Conservation (phyloP, 176 grass and related monocot species). For the Guadua angustifolia region DNA sequence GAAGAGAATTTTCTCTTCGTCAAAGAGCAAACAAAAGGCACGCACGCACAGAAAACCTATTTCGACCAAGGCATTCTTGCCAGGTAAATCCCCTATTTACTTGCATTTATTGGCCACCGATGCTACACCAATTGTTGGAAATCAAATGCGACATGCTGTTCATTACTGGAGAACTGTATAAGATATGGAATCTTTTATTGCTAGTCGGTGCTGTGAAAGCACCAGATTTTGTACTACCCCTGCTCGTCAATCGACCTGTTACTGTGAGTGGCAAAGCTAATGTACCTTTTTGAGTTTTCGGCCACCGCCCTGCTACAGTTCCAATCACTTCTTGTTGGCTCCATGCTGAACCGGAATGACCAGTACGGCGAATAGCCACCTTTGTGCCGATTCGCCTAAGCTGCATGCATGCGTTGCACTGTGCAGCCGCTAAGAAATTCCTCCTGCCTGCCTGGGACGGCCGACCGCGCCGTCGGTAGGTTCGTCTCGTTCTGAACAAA, state of each 20-base stretch:
- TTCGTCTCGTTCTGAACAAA: neutral
- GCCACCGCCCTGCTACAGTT: too few species aligned
- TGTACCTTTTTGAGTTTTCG: neutral
- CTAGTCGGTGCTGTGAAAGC: neutral
- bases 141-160: conserved; percentile 6
- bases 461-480: too few species aligned
- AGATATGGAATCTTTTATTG: conserved; percentile 20
- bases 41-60: neutral
- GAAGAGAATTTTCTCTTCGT: neutral
- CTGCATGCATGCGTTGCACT: neutral
- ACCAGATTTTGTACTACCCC: neutral
- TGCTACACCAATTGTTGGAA: conserved; percentile 24
- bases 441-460: neutral
- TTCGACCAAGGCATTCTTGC: conserved; percentile 12
- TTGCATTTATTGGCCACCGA: conserved; percentile 22
- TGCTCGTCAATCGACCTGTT: neutral
- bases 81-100: neutral
- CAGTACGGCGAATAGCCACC: neutral
- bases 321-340: neutral
- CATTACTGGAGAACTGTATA: neutral
- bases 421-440: neutral
- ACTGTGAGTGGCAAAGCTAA: neutral
- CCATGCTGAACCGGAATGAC: neutral
- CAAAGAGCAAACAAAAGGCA: neutral
- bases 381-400: neutral